These are phyloP conservation scores for Myxozyma nipponensis DNA, from an alignment of 805 yeast species.

Conservation along the genomic window DNA sequence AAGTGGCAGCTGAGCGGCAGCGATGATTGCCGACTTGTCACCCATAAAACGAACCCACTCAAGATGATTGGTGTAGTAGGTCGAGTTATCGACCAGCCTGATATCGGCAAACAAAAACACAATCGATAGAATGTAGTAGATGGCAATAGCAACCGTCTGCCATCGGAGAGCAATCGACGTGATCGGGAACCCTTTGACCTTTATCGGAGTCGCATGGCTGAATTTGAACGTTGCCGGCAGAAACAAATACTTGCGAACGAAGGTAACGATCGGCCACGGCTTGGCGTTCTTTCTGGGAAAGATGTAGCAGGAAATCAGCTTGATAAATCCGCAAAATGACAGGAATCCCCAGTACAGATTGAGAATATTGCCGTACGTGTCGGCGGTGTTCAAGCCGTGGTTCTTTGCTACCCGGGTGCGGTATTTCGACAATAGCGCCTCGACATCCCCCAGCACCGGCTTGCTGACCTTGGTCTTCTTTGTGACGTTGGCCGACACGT, in stretches of 20 bases:
- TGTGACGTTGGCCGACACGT: not conserved
- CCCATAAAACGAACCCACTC: conserved; percentile 6
- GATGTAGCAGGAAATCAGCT: not conserved
- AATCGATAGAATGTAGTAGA: conserved; percentile 36
- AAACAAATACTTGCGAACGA: conserved; percentile 28
- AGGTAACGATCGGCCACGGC: not conserved
- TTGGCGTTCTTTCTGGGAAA: conserved; percentile 2
- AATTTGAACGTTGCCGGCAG: conserved; percentile 34
- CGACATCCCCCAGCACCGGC: conserved; percentile 5
- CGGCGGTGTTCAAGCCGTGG: conserved; percentile 6
- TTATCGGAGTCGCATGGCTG: conserved; percentile 30
- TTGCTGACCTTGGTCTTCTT: conserved; percentile 2
- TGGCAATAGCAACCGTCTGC: conserved; percentile 39
- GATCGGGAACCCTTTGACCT: conserved; percentile 17
- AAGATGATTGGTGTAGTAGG: conserved; percentile 4
- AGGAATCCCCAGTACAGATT: conserved; percentile 17
- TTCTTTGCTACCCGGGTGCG: conserved; percentile 8
- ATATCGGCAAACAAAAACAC: conserved; percentile 32
- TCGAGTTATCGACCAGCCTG: not conserved
- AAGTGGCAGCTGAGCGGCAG: conserved; percentile 44
- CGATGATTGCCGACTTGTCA: conserved; percentile 31
- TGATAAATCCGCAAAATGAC: conserved; percentile 1
- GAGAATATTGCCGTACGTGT: conserved; percentile 18
- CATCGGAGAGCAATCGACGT: conserved; percentile 41
- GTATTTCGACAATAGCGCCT: not conserved